Evolutionary conservation across 257 asterid genomes (phyloP).

Genomic region (Nicotiana knightiana): DNA sequence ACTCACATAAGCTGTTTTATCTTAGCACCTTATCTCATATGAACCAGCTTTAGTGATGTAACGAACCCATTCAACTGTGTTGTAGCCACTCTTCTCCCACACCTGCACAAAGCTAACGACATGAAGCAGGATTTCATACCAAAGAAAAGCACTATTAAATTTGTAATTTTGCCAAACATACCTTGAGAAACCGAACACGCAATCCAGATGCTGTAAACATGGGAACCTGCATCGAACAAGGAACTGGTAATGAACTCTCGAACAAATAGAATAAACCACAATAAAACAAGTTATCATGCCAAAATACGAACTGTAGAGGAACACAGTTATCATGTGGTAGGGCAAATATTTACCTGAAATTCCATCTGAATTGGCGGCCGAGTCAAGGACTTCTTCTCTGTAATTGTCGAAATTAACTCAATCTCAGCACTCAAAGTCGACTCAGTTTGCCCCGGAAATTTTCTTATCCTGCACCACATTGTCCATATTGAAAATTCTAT

Average conservation of each 20-base stretch:
- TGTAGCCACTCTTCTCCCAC: conserved; percentile 99
- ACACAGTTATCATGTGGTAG: background rate
- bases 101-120: conserved; percentile 46
- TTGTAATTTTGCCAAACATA: conserved; percentile 13
- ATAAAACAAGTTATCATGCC: background rate
- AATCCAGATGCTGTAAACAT: conserved; percentile 98
- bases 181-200: conserved; percentile 98
- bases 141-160: background rate
- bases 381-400: conserved; percentile 95
- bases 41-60: conserved; percentile 98
- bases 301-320: background rate
- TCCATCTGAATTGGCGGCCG: conserved; percentile 99
- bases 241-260: background rate
- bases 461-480: conserved; percentile 67
- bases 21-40: conserved; percentile 91
- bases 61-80: conserved; percentile 99
- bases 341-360: conserved; percentile 63
- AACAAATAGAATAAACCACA: background rate
- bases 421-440: conserved; percentile 98
- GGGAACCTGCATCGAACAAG: conserved; percentile 64
- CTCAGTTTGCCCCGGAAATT: conserved; percentile 99
- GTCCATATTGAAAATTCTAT: background rate
- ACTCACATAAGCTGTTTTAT: background rate
- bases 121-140: background rate
- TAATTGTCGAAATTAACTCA: conserved; percentile 89